Conservation (phyloP, 139 green algal species). For the Ettlia oleoabundans region DNA sequence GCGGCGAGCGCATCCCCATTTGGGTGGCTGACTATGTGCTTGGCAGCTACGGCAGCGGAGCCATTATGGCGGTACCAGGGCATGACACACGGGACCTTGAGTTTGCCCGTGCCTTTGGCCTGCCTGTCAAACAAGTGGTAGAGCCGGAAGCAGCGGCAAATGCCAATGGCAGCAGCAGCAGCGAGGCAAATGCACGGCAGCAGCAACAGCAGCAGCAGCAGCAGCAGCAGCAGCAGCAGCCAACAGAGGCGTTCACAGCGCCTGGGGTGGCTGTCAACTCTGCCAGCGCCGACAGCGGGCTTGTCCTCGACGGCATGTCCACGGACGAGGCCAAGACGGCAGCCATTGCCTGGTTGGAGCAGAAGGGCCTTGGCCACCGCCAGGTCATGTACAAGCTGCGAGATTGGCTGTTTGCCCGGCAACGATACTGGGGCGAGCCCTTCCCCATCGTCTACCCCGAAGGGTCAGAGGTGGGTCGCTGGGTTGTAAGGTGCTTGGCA, state of each 20-base stretch:
- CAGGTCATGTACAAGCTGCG: conserved; percentile 97
- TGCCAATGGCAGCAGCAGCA: neutral
- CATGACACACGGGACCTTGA: conserved; percentile 94
- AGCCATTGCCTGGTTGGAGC: conserved; percentile 66
- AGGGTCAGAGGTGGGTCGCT: conserved; percentile 48
- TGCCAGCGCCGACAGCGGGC: conserved; percentile 37
- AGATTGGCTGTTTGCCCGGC: conserved; percentile 98
- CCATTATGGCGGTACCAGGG: conserved; percentile 98
- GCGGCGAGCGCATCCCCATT: conserved; percentile 81
- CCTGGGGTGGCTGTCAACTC: conserved; percentile 71
- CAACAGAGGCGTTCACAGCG: conserved; percentile 5
- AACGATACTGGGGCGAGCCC: conserved; percentile 99
- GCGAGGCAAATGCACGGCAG: neutral
- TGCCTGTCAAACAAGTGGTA: conserved; percentile 79
- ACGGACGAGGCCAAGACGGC: conserved; percentile 50
- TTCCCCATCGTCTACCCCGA: conserved; percentile 94
- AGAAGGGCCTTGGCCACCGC: conserved; percentile 38
- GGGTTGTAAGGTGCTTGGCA: neutral
- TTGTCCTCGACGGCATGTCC: conserved; percentile 81
- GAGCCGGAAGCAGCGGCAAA: neutral
- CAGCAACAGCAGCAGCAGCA: conserved; percentile 16
- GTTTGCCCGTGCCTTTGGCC: conserved; percentile 85
- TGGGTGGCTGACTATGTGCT: conserved; percentile 99
- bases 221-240: conserved; percentile 3
- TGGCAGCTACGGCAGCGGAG: conserved; percentile 91